Evolutionary conservation across 805 yeast species (phyloP), one percentile per base, ranked within the genome.

Genomic region (Lipomyces chichibuensis): DNA sequence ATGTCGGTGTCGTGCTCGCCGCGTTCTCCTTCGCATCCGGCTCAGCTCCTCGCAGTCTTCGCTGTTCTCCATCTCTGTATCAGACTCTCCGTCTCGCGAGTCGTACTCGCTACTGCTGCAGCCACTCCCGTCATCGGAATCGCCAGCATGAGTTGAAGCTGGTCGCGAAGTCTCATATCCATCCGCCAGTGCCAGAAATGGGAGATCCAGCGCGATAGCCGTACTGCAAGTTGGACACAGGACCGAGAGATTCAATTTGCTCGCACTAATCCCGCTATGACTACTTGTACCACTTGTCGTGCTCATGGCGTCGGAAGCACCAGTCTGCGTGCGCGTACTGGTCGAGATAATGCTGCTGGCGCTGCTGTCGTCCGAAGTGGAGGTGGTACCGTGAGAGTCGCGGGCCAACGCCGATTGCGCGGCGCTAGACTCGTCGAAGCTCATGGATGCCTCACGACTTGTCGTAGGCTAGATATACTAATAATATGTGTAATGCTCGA

Each of bases 181-280:
- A 20, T 49, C 63, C 60, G 64, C 52, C 25, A 61, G 35, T 64
- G 60, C 51, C 57, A 65, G 46, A 57, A 66, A 66, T n/a, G 68
- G 70, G 29, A 65, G 52, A 35, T 67, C 69, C 52, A 67, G 59
- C 17, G 66, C 64, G 33, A 67, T 61, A 4, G 66, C 49, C n/a
- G 70, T 62, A 20, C 69, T 61, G 35, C 70, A 67, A 1, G 63
- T 13, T 23, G 70, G 70, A 53, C 70, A 67, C 9, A 62, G 54
- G 6, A 67, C 66, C 39, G 70, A 65, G 49, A 67, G 32, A 65
- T 63, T 65, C 43, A 62, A 29, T 29, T 52, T 52, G 33, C 55
- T 52, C 14, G 17, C 33, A 23, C 23, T 25, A 52, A n/a, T 23
- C 17, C 11, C 33, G 33, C 33, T 52, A 52, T 23, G 29, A 14